Conservation (phyloP, 768 basidiomycete species). For the Tulasnella sp. region DNA sequence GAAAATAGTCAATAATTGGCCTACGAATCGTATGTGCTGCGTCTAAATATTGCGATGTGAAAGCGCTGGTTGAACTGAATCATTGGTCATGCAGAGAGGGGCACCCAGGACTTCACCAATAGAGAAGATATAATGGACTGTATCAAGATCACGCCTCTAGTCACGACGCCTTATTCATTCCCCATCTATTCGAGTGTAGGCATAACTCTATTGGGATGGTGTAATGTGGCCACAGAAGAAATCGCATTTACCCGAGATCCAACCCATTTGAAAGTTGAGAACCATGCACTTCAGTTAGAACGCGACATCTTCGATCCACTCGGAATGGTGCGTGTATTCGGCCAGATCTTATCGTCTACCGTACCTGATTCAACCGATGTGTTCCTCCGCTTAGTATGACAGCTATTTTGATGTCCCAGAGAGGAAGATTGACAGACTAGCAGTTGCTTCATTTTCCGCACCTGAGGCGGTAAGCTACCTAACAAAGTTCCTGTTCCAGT, state of each 20-base stretch:
- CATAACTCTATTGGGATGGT: constrained; percentile 28
- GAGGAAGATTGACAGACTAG: not conserved
- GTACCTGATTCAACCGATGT: no score
- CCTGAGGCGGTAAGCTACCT: not conserved
- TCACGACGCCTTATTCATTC: constrained; percentile 33
- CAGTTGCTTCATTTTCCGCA: not conserved
- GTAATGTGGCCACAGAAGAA: constrained; percentile 26
- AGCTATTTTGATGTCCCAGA: not conserved
- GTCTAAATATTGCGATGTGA: not conserved
- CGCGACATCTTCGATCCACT: constrained; percentile 40
- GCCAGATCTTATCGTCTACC: no score
- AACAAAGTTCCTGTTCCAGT: not conserved
- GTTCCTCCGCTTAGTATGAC: not conserved
- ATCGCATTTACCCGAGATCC: no score
- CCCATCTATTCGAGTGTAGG: constrained; percentile 34
- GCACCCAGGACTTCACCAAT: not conserved
- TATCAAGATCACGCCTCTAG: constrained; percentile 30
- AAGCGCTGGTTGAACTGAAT: not conserved
- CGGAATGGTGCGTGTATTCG: constrained; percentile 16
- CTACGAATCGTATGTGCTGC: constrained; percentile 20
- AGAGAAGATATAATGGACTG: not conserved
- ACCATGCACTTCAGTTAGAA: constrained; percentile 34
- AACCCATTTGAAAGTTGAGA: constrained; percentile 21
- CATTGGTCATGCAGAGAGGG: not conserved
- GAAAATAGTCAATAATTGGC: constrained; percentile 31